These are phyloP conservation scores for Pyricularia sp. DNA, from an alignment of 2,329 filamentous ascomycete genomes.

Conservation along the genomic window DNA sequence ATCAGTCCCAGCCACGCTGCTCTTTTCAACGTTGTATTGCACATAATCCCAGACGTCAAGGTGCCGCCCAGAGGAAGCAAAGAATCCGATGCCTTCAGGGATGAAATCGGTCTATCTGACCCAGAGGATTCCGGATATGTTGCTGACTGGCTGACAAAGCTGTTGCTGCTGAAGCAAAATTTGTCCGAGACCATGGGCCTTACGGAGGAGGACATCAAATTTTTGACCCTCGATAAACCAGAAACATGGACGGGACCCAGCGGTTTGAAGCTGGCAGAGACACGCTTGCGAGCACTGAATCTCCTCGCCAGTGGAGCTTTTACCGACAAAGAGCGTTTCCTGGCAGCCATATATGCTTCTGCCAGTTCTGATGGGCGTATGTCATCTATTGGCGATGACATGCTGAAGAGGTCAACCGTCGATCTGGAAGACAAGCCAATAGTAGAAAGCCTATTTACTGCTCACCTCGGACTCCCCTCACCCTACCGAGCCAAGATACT, in stretches of 20 bases:
- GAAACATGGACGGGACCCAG: conserved; percentile 53
- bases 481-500: conserved; percentile 73
- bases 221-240: conserved; percentile 58
- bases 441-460: conserved; percentile 57
- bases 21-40: conserved; percentile 76
- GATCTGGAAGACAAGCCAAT: conserved; percentile 61
- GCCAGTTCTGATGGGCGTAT: conserved; percentile 75
- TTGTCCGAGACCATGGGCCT: conserved; percentile 40
- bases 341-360: conserved; percentile 76
- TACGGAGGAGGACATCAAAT: conserved; percentile 55
- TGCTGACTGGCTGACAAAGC: conserved; percentile 64
- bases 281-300: conserved; percentile 58
- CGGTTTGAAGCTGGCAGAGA: conserved; percentile 52
- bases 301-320: conserved; percentile 83
- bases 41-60: conserved; percentile 60
- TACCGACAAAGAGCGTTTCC: conserved; percentile 69
- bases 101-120: conserved; percentile 55
- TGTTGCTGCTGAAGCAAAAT: conserved; percentile 50
- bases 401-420: conserved; percentile 70
- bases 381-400: conserved; percentile 76
- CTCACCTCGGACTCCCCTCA: conserved; percentile 66
- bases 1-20: conserved; percentile 31
- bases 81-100: conserved; percentile 63
- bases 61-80: conserved; percentile 70
- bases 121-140: conserved; percentile 64